Percentiles rank a stretch among this genome's conserved stretches.
Conservation (phyloP, 805 yeast genomes). For the Candida silvicultrix region DNA sequence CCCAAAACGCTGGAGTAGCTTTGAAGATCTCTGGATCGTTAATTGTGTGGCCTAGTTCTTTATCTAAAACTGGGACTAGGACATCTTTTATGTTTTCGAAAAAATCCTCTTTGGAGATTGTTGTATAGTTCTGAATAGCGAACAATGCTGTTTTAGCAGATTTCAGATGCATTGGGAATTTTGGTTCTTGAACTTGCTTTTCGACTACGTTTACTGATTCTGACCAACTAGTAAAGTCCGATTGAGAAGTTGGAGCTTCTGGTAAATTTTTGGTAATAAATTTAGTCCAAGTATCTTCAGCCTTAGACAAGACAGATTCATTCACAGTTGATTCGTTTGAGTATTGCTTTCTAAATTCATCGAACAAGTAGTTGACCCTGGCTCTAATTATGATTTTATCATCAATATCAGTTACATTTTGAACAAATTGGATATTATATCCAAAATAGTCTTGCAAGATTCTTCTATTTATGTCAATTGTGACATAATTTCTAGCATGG, state of each 20-base stretch:
- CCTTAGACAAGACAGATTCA: slow-evolving; percentile 30
- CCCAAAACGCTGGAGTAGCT: slow-evolving; percentile 86
- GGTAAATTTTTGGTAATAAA: slow-evolving; percentile 54
- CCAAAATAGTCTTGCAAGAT: slow-evolving; percentile 88
- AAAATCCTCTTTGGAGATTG: slow-evolving; percentile 29
- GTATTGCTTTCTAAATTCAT: slow-evolving; percentile 36
- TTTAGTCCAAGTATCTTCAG: slow-evolving; percentile 35
- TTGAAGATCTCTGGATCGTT: slow-evolving; percentile 82
- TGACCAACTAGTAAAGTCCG: slow-evolving; percentile 48
- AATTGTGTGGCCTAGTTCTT: slow-evolving; percentile 63
- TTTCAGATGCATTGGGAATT: slow-evolving; percentile 75
- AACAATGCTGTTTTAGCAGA: slow-evolving; percentile 50
- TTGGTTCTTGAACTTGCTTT: slow-evolving; percentile 59
- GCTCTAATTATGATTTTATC: slow-evolving; percentile 95
- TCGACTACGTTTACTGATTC: slow-evolving; percentile 40
- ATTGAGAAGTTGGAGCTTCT: slow-evolving; percentile 26
- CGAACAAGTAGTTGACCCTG: slow-evolving; percentile 79
- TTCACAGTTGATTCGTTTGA: slow-evolving; percentile 17
- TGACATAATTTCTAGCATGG: slow-evolving; percentile 94
- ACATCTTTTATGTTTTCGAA: slow-evolving; percentile 63
- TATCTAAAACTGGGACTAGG: slow-evolving; percentile 66
- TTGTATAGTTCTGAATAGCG: slow-evolving; percentile 31
- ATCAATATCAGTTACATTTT: slow-evolving; percentile 97
- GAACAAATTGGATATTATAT: slow-evolving; percentile 80
- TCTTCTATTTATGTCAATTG: slow-evolving; percentile 89